Evolutionary conservation across 2,329 filamentous ascomycete genomes (phyloP).

Genomic region (Akanthomyces muscarius): DNA sequence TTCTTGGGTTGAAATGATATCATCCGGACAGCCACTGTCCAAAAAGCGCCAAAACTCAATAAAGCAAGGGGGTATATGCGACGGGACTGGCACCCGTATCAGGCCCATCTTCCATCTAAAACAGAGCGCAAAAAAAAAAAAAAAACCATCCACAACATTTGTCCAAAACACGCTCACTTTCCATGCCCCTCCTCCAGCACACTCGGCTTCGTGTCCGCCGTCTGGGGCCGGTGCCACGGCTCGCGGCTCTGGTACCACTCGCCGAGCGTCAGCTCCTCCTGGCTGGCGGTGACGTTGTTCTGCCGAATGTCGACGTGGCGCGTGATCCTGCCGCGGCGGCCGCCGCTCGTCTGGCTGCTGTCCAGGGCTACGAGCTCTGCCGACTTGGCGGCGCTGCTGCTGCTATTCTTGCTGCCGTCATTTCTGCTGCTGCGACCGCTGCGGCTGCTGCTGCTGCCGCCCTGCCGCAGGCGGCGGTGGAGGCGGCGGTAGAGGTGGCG

Average conservation of each 20-base stretch:
- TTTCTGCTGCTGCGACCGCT: not conserved
- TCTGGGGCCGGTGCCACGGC: not conserved
- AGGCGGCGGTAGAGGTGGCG: conserved; percentile 16
- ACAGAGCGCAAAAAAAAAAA: not conserved
- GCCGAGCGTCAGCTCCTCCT: conserved; percentile 16
- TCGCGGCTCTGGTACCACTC: conserved; percentile 12
- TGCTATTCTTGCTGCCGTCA: not conserved
- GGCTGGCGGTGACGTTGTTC: conserved; percentile 2
- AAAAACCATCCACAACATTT: not conserved
- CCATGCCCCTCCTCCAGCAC: not conserved
- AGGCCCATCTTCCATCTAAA: not conserved
- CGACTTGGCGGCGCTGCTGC: not conserved
- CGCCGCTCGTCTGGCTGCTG: not conserved
- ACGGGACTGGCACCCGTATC: not conserved
- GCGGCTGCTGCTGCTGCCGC: not conserved
- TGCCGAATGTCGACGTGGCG: conserved; percentile 7
- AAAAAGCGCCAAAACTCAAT: not conserved
- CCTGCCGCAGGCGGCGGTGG: not conserved
- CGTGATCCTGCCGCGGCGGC: not conserved
- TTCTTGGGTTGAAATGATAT: too few relatives aligned
- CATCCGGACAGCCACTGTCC: not conserved
- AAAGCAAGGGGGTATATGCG: not conserved
- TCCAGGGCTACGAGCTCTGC: not conserved
- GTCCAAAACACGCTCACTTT: not conserved
- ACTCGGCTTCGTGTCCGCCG: not conserved